Evolutionary conservation across 352 stramenopile species (phyloP).

Genomic region (Blastocystis sp.): DNA sequence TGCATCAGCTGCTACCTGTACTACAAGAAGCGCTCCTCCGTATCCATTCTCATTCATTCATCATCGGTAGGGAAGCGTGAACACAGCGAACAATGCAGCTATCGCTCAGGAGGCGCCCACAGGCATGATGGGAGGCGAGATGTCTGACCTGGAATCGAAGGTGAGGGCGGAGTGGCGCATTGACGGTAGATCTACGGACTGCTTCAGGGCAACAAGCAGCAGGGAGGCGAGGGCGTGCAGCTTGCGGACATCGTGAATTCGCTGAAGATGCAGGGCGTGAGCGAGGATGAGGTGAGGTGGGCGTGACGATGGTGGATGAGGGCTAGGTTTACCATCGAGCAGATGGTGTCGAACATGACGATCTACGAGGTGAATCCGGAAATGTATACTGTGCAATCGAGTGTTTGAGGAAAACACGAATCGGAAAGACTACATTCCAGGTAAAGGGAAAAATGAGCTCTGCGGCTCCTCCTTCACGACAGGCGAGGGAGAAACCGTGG

Average conservation of each 20-base stretch:
- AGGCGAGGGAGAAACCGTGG: too few relatives aligned
- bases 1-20: constrained; percentile 53
- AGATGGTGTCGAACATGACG: constrained; percentile 36
- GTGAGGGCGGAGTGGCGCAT: not conserved
- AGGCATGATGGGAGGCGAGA: not conserved
- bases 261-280: not conserved
- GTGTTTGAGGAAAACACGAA: constrained; percentile 14
- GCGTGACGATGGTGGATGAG: not conserved
- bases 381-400: constrained; percentile 21
- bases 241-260: not conserved
- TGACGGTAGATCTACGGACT: constrained; percentile 10
- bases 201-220: not conserved
- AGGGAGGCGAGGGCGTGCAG: constrained; percentile 13
- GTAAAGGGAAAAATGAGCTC: not conserved
- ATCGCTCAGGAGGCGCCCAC: not conserved
- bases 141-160: constrained; percentile 44
- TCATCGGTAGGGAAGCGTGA: not conserved
- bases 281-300: not conserved
- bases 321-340: not conserved
- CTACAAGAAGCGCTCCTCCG: constrained; percentile 24
- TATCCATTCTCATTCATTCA: not conserved
- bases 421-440: not conserved
- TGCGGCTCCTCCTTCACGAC: too few relatives aligned
- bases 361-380: constrained; percentile 28
- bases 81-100: not conserved